Evolutionary conservation across 768 basidiomycete genomes (phyloP).

Genomic region (Ramaria sp.): DNA sequence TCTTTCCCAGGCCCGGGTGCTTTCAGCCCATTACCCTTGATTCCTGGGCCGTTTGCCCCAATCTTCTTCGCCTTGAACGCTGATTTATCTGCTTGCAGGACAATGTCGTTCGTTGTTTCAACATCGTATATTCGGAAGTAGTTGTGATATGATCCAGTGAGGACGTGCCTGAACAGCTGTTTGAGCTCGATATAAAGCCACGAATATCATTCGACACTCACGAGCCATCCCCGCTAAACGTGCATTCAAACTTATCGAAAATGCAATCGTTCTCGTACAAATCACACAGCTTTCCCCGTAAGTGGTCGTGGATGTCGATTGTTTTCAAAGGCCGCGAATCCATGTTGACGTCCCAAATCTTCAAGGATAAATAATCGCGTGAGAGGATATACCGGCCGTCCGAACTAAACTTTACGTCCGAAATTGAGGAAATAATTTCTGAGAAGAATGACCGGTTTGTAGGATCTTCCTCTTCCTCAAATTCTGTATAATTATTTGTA

Average conservation of each 20-base stretch:
- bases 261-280: conserved; percentile 99
- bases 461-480: conserved; percentile 98
- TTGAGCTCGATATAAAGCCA: conserved; percentile 3
- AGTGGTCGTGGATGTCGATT: conserved; percentile 96
- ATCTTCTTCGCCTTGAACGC: conserved; percentile 99
- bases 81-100: conserved; percentile 96
- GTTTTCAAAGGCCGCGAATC: conserved; percentile 93
- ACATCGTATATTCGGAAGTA: conserved; percentile 99
- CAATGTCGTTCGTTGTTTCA: conserved; percentile 77
- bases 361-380: conserved; percentile 93
- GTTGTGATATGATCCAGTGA: conserved; percentile 99
- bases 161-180: conserved; percentile 56
- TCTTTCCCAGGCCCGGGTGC: conserved; percentile 62
- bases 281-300: conserved; percentile 95
- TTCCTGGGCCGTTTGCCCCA: conserved; percentile 53
- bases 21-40: conserved; percentile 66
- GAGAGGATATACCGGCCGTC: conserved; percentile 96
- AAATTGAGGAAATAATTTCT: conserved; percentile 98
- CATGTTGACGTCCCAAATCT: conserved; percentile 99
- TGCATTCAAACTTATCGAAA: conserved; percentile 99
- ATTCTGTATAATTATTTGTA: conserved; percentile 44
- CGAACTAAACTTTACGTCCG: conserved; percentile 97
- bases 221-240: conserved; percentile 95
- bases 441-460: conserved; percentile 97
- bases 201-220: conserved; percentile 23